phyloP scores from a whole-genome alignment of 495 filamentous ascomycete genomes.

The Neurospora cerealis region DNA sequence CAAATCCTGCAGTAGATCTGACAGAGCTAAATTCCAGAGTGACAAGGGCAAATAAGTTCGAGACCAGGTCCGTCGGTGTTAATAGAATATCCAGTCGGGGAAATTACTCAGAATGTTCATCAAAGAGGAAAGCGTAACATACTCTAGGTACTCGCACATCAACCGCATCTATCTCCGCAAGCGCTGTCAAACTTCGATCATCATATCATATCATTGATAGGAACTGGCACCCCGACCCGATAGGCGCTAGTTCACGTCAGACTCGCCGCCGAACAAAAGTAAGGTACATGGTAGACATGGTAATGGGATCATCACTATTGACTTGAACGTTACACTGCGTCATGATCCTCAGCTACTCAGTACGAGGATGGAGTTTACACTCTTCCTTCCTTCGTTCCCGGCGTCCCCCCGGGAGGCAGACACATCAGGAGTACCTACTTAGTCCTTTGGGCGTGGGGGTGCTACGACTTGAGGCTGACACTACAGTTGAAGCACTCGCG shows the following conservation, averaged over 20 bases:
- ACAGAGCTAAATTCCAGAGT: not conserved
- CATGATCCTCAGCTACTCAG: not conserved
- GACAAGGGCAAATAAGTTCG: not conserved
- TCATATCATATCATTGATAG: not conserved
- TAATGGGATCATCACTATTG: not conserved
- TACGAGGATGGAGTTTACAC: not conserved
- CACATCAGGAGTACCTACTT: too few species aligned
- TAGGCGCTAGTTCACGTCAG: not conserved
- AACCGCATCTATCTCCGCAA: not conserved
- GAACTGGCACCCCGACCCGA: not conserved
- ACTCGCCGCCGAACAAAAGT: not conserved
- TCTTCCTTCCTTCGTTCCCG: too few species aligned
- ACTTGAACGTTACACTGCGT: not conserved
- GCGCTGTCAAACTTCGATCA: not conserved
- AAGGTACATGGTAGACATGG: not conserved
- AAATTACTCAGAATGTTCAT: not conserved
- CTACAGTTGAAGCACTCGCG: too few species aligned
- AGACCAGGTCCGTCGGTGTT: not conserved
- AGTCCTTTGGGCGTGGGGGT: too few species aligned
- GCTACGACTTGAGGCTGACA: too few species aligned
- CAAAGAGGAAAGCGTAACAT: not conserved
- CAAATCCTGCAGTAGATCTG: not conserved
- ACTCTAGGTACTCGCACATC: not conserved
- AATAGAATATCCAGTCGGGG: not conserved
- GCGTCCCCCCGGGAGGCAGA: too few species aligned